phyloP scores from a whole-genome alignment of 2,329 filamentous ascomycete genomes.

The Colletotrichum sansevieriae region DNA sequence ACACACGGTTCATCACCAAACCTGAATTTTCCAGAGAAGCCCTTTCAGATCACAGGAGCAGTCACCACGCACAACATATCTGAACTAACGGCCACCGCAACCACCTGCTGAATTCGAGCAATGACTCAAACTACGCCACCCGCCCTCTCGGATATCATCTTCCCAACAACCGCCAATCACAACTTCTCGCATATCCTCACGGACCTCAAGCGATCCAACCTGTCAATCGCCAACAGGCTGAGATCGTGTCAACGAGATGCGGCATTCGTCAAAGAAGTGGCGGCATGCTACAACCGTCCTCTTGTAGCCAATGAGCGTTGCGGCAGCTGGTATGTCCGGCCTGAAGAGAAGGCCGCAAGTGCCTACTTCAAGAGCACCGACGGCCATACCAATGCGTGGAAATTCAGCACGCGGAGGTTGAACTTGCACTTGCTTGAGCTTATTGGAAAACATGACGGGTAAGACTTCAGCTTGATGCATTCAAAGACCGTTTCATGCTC shows the following conservation, averaged over 20 bases:
- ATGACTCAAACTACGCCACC: conserved; percentile 27
- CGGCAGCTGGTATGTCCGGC: conserved; percentile 92
- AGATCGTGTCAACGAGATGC: conserved; percentile 83
- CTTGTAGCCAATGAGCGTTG: conserved; percentile 94
- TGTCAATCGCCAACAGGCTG: conserved; percentile 86
- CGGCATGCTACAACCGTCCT: conserved; percentile 70
- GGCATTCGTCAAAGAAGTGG: conserved; percentile 76
- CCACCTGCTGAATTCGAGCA: background rate
- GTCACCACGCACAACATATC: conserved; percentile 6
- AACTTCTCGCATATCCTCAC: conserved; percentile 78
- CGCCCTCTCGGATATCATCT: conserved; percentile 59
- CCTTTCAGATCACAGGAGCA: background rate
- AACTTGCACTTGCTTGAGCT: conserved; percentile 85
- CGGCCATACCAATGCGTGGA: conserved; percentile 91
- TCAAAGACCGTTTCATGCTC: too few species aligned
- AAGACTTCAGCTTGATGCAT: conserved; percentile 44
- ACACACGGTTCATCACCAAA: background rate
- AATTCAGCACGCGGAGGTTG: conserved; percentile 85
- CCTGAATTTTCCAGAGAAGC: conserved; percentile 5
- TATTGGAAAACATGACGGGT: conserved; percentile 77
- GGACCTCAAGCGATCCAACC: conserved; percentile 80
- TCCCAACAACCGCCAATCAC: conserved; percentile 66
- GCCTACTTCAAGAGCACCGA: conserved; percentile 99
- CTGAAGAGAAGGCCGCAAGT: conserved; percentile 74
- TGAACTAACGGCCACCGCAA: background rate